Evolutionary conservation across 2,329 filamentous ascomycete genomes (phyloP).

Genomic region (Nothophaeocryptopus gaeumannii): DNA sequence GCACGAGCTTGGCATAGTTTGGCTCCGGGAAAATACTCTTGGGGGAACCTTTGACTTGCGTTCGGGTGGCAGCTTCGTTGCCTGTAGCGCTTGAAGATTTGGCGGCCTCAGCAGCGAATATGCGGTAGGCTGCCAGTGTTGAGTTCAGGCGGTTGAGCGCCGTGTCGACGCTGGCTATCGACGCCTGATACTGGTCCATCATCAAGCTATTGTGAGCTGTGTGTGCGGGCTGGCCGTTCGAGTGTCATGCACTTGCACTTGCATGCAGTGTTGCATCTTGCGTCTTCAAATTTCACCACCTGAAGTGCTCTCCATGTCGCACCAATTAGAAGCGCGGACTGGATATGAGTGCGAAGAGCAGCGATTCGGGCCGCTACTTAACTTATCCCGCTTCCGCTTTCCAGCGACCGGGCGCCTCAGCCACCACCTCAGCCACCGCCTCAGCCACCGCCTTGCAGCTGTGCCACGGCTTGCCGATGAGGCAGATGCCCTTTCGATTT

Average conservation of each 20-base stretch:
- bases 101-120: slow-evolving; percentile 17
- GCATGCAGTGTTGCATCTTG: neutral
- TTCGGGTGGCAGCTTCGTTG: no score
- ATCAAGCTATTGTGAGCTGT: slow-evolving; percentile 2
- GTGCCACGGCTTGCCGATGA: slow-evolving; percentile 2
- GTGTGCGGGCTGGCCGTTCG: neutral
- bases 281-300: slow-evolving; percentile 6
- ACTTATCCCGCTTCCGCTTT: no score
- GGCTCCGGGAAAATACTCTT: no score
- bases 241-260: neutral
- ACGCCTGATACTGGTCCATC: slow-evolving; percentile 32
- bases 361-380: no score
- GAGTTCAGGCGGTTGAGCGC: slow-evolving; percentile 32
- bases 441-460: no score
- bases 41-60: no score
- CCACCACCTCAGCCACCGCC: no score
- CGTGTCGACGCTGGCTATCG: slow-evolving; percentile 31
- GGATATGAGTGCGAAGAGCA: no score
- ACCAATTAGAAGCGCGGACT: no score
- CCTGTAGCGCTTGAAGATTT: neutral
- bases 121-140: slow-evolving; percentile 31
- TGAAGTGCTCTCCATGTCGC: slow-evolving; percentile 1
- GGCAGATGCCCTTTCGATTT: slow-evolving; percentile 12
- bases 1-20: no score
- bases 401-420: no score